Conservation (phyloP, 768 basidiomycete genomes). For the Lactifluus echinatus region DNA sequence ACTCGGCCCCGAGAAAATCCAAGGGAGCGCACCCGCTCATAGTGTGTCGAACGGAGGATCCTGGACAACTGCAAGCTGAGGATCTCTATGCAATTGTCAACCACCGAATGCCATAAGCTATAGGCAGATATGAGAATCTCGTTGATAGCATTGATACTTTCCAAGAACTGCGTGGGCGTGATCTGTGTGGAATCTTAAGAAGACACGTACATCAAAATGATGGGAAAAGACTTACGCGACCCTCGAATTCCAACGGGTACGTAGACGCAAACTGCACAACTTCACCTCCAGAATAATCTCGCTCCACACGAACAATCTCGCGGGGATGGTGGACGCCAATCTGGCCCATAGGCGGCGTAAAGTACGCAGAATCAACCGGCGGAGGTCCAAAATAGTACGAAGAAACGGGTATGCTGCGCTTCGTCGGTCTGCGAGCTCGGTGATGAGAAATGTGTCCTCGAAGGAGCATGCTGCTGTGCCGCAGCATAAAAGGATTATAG, state of each 20-base stretch:
- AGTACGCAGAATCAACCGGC: conserved; percentile 66
- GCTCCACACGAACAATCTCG: conserved; percentile 84
- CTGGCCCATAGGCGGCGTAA: conserved; percentile 70
- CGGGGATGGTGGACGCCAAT: conserved; percentile 87
- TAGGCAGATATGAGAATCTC: conserved; percentile 81
- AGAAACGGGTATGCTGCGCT: conserved; percentile 60
- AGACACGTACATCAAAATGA: no score
- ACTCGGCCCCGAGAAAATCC: background rate
- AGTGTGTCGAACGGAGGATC: conserved; percentile 63
- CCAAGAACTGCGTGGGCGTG: conserved; percentile 81
- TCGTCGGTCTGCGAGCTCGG: conserved; percentile 15
- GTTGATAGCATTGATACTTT: conserved; percentile 88
- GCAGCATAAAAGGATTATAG: background rate
- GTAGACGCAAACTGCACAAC: conserved; percentile 81
- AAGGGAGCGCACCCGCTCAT: conserved; percentile 54
- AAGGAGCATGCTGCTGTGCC: background rate
- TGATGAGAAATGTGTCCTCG: background rate
- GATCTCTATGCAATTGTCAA: conserved; percentile 75
- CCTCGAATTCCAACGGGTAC: conserved; percentile 89
- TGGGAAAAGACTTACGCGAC: conserved; percentile 56
- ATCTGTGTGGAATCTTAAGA: conserved; percentile 43
- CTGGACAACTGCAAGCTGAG: conserved; percentile 74
- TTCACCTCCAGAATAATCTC: conserved; percentile 90
- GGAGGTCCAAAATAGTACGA: conserved; percentile 83
- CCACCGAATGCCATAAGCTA: conserved; percentile 57